Conservation (phyloP, 768 basidiomycete species). For the Exsudoporus frostii region DNA sequence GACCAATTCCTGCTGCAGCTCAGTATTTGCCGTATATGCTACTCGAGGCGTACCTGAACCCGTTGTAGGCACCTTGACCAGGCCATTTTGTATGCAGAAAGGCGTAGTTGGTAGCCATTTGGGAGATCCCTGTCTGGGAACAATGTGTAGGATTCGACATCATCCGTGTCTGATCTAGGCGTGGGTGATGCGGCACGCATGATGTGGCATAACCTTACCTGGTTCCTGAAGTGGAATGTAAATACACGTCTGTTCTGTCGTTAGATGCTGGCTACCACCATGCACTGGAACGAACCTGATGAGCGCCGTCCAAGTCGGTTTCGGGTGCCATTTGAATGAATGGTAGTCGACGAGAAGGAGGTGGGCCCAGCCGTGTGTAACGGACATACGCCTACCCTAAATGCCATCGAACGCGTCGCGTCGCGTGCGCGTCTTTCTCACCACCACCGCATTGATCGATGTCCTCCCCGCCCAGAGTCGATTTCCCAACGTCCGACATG, state of each 20-base stretch:
- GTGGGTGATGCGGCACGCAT: background rate
- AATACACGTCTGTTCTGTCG: constrained; percentile 22
- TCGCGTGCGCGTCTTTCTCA: constrained; percentile 36
- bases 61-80: constrained; percentile 60
- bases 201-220: constrained; percentile 15
- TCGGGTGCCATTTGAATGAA: constrained; percentile 12
- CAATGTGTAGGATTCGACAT: constrained; percentile 22
- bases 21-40: constrained; percentile 1
- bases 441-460: constrained; percentile 28
- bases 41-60: constrained; percentile 45
- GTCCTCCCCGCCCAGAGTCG: constrained; percentile 63
- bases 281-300: constrained; percentile 23
- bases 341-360: background rate
- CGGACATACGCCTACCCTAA: constrained; percentile 42
- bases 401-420: constrained; percentile 51
- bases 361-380: background rate
- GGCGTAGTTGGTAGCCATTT: constrained; percentile 38
- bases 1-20: constrained; percentile 40
- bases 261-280: constrained; percentile 1
- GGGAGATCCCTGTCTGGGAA: constrained; percentile 30
- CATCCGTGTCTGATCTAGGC: constrained; percentile 10
- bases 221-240: constrained; percentile 27
- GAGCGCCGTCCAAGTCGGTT: constrained; percentile 20
- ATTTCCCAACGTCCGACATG: constrained; percentile 68
- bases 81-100: constrained; percentile 51